A percentile compares a stretch with the other conserved stretches of the same genome.
These are phyloP conservation scores for Penicillium verrucosum DNA, from an alignment of 2,329 filamentous ascomycete genomes.

Conservation along the genomic window DNA sequence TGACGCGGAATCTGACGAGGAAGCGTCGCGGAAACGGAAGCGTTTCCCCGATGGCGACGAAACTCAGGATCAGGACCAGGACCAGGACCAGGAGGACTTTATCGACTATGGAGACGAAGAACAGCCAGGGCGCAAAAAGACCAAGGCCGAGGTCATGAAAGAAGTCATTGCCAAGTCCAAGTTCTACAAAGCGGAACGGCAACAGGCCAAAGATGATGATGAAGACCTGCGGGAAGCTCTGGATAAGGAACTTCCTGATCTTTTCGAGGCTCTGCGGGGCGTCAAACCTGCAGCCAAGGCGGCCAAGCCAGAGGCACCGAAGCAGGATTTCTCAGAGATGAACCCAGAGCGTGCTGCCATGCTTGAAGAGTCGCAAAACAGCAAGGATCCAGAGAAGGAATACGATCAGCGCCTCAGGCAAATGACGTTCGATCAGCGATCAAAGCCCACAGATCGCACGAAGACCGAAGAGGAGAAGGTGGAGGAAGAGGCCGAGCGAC, in stretches of 20 bases:
- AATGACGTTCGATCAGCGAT: slow-evolving; percentile 77
- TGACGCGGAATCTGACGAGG: slow-evolving; percentile 49
- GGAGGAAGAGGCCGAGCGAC: slow-evolving; percentile 69
- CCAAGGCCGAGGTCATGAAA: slow-evolving; percentile 95
- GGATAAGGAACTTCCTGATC: slow-evolving; percentile 75
- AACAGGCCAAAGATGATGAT: slow-evolving; percentile 88
- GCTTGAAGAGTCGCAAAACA: slow-evolving; percentile 60
- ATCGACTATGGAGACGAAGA: slow-evolving; percentile 51
- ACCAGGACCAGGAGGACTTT: slow-evolving; percentile 40
- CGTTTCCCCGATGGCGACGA: slow-evolving; percentile 34
- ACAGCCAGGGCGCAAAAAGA: slow-evolving; percentile 81
- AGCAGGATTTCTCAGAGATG: slow-evolving; percentile 50
- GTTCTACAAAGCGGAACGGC: slow-evolving; percentile 87
- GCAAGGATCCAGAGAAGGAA: slow-evolving; percentile 71
- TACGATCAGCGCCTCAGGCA: slow-evolving; percentile 83
- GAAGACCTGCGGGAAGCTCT: slow-evolving; percentile 80
- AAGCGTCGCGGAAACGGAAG: slow-evolving; percentile 56
- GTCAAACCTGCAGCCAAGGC: slow-evolving; percentile 54
- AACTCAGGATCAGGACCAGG: slow-evolving; percentile 39
- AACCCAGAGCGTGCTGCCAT: slow-evolving; percentile 63
- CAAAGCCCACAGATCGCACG: slow-evolving; percentile 79
- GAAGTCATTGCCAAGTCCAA: slow-evolving; percentile 98
- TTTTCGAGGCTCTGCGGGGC: slow-evolving; percentile 67
- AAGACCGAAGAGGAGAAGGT: slow-evolving; percentile 87
- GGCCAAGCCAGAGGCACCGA: slow-evolving; percentile 49